Conservation (phyloP, 805 yeast genomes). For the Brettanomyces custersianus region DNA sequence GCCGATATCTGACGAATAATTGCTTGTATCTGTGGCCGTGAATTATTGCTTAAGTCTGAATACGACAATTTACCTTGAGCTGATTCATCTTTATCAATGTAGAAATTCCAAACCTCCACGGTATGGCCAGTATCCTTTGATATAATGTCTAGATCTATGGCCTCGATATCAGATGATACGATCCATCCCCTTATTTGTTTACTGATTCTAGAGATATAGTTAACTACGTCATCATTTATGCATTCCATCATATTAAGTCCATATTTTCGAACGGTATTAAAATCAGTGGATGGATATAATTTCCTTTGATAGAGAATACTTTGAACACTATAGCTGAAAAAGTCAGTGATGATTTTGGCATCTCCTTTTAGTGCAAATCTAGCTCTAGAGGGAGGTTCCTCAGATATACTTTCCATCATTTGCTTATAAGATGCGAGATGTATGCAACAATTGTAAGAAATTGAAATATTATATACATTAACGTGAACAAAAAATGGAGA, state of each 20-base stretch:
- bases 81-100: constrained; percentile 34
- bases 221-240: constrained; percentile 65
- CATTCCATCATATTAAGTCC: constrained; percentile 68
- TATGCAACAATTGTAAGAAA: too few relatives aligned
- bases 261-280: constrained; percentile 67
- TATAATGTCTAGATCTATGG: constrained; percentile 64
- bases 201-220: constrained; percentile 60
- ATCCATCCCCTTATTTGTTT: constrained; percentile 70
- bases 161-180: constrained; percentile 54
- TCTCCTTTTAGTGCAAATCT: constrained; percentile 68
- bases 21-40: constrained; percentile 65
- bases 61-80: constrained; percentile 9
- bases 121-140: constrained; percentile 57
- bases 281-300: constrained; percentile 81
- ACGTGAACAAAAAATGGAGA: background rate
- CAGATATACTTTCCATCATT: background rate
- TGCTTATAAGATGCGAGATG: too few relatives aligned
- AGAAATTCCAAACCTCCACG: constrained; percentile 84
- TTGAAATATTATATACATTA: too few relatives aligned
- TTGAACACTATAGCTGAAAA: constrained; percentile 74
- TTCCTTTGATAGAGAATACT: constrained; percentile 83
- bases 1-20: constrained; percentile 85
- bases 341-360: constrained; percentile 70
- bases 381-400: constrained; percentile 29
- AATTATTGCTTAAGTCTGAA: constrained; percentile 9